Conservation (phyloP, 1,139 yeast species). For the Kodamaea fungicola region DNA sequence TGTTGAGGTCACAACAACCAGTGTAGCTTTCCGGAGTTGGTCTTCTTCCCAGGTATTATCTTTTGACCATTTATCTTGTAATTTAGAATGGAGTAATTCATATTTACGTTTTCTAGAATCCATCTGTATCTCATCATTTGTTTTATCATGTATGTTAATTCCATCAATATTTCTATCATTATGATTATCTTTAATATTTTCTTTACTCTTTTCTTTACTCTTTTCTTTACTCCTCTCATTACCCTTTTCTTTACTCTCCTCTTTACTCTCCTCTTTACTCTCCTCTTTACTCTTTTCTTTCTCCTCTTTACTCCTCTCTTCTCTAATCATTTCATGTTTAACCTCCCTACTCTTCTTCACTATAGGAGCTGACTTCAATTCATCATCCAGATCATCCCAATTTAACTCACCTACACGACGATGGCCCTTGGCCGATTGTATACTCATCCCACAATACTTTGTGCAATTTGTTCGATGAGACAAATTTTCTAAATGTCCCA, state of each 20-base stretch:
- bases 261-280: no score
- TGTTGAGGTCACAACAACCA: conserved; percentile 21
- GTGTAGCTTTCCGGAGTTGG: conserved; percentile 51
- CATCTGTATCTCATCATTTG: not conserved
- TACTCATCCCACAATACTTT: conserved; percentile 2
- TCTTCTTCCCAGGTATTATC: conserved; percentile 60
- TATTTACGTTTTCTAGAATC: conserved; percentile 38
- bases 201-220: no score
- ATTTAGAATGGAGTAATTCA: conserved; percentile 30
- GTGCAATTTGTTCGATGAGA: conserved; percentile 1
- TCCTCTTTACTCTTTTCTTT: no score
- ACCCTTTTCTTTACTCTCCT: no score
- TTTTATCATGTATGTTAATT: no score
- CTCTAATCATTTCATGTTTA: not conserved
- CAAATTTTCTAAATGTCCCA: conserved; percentile 2
- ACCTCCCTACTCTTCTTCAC: not conserved
- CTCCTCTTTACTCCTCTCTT: not conserved
- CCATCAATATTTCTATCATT: no score
- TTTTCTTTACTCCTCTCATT: no score
- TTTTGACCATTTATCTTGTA: not conserved
- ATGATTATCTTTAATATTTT: no score
- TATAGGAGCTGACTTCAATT: not conserved
- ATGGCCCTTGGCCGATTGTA: conserved; percentile 19
- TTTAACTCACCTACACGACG: conserved; percentile 11
- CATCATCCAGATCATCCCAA: conserved; percentile 10